These are phyloP conservation scores for Rhodotorula sp. DNA, from an alignment of 1,284 basidiomycete genomes.

Conservation along the genomic window DNA sequence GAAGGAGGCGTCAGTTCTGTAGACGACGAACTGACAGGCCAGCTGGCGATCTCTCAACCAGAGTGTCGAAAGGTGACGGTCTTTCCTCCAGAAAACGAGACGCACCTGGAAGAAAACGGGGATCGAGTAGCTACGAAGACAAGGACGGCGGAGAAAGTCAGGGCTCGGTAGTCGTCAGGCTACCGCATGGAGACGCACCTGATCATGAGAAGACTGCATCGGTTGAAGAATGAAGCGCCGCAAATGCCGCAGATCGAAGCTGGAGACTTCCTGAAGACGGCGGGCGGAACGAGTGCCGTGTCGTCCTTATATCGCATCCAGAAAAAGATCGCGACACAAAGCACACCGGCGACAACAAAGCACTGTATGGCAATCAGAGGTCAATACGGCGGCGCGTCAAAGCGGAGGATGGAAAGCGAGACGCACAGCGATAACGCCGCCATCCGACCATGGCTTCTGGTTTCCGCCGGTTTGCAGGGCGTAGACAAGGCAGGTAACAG, in stretches of 20 bases:
- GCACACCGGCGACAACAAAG: constrained; percentile 44
- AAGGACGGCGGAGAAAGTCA: too few relatives aligned
- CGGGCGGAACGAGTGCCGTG: constrained; percentile 43
- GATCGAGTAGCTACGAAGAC: not conserved
- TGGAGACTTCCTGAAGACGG: constrained; percentile 36
- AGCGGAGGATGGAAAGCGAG: not conserved
- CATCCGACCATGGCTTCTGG: constrained; percentile 42
- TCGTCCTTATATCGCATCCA: constrained; percentile 44
- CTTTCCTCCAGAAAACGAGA: too few relatives aligned
- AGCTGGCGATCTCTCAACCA: too few relatives aligned
- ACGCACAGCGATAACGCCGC: constrained; percentile 47
- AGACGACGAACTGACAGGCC: too few relatives aligned
- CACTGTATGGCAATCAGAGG: too few relatives aligned
- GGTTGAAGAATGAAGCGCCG: constrained; percentile 27
- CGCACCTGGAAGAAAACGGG: constrained; percentile 3
- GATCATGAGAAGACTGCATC: constrained; percentile 35
- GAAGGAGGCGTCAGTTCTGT: too few relatives aligned
- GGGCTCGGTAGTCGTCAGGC: too few relatives aligned
- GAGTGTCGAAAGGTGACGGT: too few relatives aligned
- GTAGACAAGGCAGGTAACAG: constrained; percentile 45
- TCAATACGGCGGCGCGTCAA: too few relatives aligned
- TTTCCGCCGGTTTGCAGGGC: constrained; percentile 45
- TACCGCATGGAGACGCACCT: too few relatives aligned
- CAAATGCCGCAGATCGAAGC: constrained; percentile 43
- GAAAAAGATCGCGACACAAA: constrained; percentile 33